Evolutionary conservation across 2,329 filamentous ascomycete species (phyloP).

Genomic region (Calonectria hongkongensis): DNA sequence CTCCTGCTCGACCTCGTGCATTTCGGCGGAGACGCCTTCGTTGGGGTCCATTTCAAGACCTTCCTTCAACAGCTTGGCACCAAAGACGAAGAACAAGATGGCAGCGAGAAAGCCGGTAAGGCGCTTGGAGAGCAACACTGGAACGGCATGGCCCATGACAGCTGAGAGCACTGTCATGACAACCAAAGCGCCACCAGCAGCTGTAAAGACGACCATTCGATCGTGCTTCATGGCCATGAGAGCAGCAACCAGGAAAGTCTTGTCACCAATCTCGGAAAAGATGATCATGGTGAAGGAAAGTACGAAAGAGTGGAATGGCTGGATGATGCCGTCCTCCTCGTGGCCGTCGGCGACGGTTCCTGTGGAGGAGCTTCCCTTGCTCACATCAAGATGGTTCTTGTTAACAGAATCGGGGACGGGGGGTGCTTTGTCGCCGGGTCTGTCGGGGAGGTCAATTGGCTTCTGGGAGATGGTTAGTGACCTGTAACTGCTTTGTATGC

Average conservation of each 20-base stretch:
- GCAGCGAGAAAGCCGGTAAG: constrained; percentile 92
- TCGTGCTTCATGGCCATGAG: constrained; percentile 99
- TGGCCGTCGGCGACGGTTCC: constrained; percentile 55
- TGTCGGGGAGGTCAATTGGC: constrained; percentile 86
- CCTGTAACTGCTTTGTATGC: background rate
- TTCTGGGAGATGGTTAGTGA: constrained; percentile 73
- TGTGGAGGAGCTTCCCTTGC: constrained; percentile 37
- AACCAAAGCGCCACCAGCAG: constrained; percentile 92
- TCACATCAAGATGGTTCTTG: constrained; percentile 77
- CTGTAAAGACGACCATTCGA: constrained; percentile 92
- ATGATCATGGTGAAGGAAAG: constrained; percentile 98
- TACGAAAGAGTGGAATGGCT: constrained; percentile 90
- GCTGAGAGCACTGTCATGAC: constrained; percentile 97
- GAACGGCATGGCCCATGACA: constrained; percentile 92
- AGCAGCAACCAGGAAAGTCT: constrained; percentile 97
- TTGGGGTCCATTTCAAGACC: constrained; percentile 91
- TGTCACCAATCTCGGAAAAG: constrained; percentile 97
- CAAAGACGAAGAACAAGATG: constrained; percentile 91
- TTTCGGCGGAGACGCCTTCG: constrained; percentile 95
- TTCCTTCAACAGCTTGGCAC: constrained; percentile 87
- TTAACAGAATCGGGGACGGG: constrained; percentile 80
- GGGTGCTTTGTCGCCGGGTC: constrained; percentile 83
- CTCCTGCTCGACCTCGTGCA: constrained; percentile 97
- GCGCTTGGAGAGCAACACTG: constrained; percentile 91
- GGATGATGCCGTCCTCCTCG: constrained; percentile 79